Evolutionary conservation across 345 rosid species (phyloP).

Genomic region (Gossypium stocksii): DNA sequence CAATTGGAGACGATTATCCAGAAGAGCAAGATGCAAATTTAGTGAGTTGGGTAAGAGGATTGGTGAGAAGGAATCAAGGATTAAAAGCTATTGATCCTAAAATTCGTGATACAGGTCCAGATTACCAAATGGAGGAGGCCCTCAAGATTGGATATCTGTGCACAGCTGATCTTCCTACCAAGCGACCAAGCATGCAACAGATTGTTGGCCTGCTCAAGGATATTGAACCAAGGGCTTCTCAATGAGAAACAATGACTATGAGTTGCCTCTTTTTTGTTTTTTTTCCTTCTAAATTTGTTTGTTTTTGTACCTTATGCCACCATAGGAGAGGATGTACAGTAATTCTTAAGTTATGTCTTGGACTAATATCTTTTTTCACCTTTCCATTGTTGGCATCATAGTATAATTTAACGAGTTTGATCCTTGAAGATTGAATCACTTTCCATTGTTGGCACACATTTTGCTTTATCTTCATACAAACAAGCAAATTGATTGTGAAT

Average conservation of each 20-base stretch:
- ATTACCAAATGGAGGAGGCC: constrained; percentile 70
- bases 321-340: constrained; percentile 32
- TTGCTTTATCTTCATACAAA: not conserved
- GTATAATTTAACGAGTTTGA: constrained; percentile 23
- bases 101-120: constrained; percentile 57
- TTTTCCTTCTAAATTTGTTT: not conserved
- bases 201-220: constrained; percentile 95
- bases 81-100: constrained; percentile 69
- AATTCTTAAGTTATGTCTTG: constrained; percentile 15
- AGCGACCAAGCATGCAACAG: constrained; percentile 96
- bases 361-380: not conserved
- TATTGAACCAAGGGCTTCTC: constrained; percentile 51
- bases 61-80: constrained; percentile 59
- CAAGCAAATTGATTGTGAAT: not conserved
- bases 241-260: constrained; percentile 27
- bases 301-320: constrained; percentile 16
- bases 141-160: constrained; percentile 91
- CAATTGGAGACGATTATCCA: constrained; percentile 65
- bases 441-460: not conserved
- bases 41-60: constrained; percentile 72
- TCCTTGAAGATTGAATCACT: constrained; percentile 7
- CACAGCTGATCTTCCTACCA: constrained; percentile 77
- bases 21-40: constrained; percentile 50
- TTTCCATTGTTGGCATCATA: constrained; percentile 19
- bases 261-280: constrained; percentile 3